These are phyloP conservation scores for Picea engelmannii DNA, from an alignment of 83 land plant genomes.

Conservation along the genomic window DNA sequence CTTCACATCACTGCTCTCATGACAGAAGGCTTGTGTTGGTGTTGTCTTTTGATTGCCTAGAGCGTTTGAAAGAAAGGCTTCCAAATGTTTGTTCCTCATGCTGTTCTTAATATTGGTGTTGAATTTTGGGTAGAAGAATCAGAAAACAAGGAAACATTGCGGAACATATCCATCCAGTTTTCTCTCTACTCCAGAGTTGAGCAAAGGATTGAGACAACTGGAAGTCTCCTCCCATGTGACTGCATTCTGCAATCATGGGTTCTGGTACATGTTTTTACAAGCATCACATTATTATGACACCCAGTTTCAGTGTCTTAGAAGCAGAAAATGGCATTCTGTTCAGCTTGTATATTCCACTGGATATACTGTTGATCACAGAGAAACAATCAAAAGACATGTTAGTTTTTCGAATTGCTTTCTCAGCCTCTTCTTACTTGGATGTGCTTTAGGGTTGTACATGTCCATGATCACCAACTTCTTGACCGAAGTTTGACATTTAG, in stretches of 20 bases:
- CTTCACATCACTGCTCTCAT: neutral
- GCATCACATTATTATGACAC: neutral
- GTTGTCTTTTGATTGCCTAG: neutral
- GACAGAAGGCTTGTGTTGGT: conserved; percentile 6
- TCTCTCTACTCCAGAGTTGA: neutral
- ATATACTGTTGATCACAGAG: neutral
- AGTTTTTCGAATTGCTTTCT: neutral
- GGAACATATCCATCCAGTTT: neutral
- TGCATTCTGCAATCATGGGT: too few species aligned
- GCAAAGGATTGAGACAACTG: too few species aligned
- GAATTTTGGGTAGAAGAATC: neutral
- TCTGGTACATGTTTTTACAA: neutral
- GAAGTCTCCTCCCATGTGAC: neutral
- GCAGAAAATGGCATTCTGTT: neutral
- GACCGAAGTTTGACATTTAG: conserved; percentile 8
- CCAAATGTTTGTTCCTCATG: neutral
- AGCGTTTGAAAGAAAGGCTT: conserved; percentile 6
- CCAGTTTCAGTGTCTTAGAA: neutral
- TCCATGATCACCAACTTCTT: conserved; percentile 11
- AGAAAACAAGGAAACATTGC: neutral
- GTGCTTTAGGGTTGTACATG: neutral
- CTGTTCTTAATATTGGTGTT: neutral
- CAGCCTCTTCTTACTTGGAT: conserved; percentile 4
- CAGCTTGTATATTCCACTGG: neutral
- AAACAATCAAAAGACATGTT: conserved; percentile 1